Evolutionary conservation across 345 rosid species (phyloP).

Genomic region (Eucalyptus lansdowneana): DNA sequence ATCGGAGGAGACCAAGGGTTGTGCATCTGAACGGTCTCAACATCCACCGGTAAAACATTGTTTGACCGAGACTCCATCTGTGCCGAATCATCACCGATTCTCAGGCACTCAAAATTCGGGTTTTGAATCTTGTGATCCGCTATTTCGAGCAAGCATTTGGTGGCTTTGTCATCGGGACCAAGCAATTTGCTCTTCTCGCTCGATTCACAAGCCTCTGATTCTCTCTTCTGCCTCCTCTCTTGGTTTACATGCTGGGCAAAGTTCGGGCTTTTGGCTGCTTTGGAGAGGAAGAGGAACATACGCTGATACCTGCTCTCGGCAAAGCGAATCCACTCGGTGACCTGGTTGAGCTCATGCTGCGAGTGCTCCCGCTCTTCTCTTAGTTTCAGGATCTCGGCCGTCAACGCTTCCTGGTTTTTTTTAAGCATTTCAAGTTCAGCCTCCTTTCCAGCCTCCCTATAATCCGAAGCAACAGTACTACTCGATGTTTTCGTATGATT

Average conservation of each 20-base stretch:
- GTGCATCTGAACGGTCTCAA: not conserved
- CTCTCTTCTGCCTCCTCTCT: conserved; percentile 24
- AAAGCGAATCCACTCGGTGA: conserved; percentile 17
- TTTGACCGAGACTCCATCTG: not conserved
- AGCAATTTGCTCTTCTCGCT: conserved; percentile 23
- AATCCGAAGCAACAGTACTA: not conserved
- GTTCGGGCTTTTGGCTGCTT: conserved; percentile 19
- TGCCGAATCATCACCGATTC: not conserved
- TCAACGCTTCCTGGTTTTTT: conserved; percentile 22
- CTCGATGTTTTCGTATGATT: not conserved
- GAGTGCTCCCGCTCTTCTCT: conserved; percentile 26
- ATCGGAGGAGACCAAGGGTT: not conserved
- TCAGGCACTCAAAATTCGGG: not conserved
- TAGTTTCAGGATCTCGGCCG: conserved; percentile 24
- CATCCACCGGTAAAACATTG: not conserved
- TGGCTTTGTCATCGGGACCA: not conserved
- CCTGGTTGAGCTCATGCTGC: conserved; percentile 8
- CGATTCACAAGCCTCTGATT: not conserved
- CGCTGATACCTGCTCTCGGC: conserved; percentile 32
- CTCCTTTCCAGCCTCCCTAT: not conserved
- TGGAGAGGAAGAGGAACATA: conserved; percentile 30
- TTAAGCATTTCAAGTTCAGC: conserved; percentile 19
- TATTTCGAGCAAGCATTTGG: not conserved
- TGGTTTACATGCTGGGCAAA: conserved; percentile 20
- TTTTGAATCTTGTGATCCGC: not conserved